Conservation (phyloP, 208 protist species). For the Entamoeba histolytica region DNA sequence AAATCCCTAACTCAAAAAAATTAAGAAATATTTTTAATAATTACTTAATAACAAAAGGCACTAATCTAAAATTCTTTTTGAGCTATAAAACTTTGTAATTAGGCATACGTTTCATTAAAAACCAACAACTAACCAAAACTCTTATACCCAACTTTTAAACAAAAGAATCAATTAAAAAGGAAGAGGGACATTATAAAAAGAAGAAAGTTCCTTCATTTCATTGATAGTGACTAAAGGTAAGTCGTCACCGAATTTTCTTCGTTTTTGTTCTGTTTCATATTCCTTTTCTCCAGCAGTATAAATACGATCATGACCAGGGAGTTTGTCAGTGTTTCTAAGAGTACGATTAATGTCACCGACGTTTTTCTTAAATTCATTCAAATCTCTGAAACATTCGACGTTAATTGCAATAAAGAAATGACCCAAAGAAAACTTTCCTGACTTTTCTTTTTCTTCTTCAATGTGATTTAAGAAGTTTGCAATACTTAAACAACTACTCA, state of each 20-base stretch:
- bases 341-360: constrained; percentile 5
- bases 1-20: no score
- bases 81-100: no score
- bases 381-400: not conserved
- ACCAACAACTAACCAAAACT: no score
- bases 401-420: constrained; percentile 16
- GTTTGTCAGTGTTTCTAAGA: constrained; percentile 2
- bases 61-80: no score
- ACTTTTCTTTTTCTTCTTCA: not conserved
- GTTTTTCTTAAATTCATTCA: not conserved
- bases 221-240: not conserved
- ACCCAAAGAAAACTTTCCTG: constrained; percentile 2
- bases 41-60: no score
- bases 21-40: no score
- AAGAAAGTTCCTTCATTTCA: not conserved
- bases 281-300: constrained; percentile 21
- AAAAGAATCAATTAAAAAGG: no score
- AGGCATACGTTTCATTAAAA: no score
- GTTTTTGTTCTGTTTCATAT: not conserved
- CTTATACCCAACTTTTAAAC: no score
- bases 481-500: not conserved
- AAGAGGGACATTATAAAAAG: no score
- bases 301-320: not conserved
- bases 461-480: constrained; percentile 4
- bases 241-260: not conserved